These are phyloP conservation scores for Ustilago nuda DNA, from an alignment of 1,284 basidiomycete genomes.

Conservation along the genomic window DNA sequence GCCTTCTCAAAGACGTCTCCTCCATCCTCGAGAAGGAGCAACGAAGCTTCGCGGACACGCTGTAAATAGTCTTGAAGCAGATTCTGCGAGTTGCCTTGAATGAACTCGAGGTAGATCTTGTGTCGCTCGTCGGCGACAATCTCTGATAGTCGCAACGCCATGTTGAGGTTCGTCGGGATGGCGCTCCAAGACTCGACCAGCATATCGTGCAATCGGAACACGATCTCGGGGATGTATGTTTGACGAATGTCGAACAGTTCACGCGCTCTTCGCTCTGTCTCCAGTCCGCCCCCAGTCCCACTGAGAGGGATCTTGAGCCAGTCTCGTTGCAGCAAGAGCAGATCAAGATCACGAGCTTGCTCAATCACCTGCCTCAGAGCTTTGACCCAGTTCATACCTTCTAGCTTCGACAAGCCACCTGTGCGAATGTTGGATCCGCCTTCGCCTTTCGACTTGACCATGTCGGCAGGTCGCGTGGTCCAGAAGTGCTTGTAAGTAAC, in stretches of 20 bases:
- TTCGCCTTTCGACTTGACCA: slow-evolving; percentile 11
- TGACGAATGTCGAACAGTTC: slow-evolving; percentile 85
- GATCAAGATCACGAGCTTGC: slow-evolving; percentile 68
- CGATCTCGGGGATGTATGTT: slow-evolving; percentile 89
- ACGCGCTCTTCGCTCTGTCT: slow-evolving; percentile 75
- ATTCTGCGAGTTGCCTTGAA: slow-evolving; percentile 72
- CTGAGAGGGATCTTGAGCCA: slow-evolving; percentile 72
- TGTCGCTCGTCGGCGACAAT: slow-evolving; percentile 89
- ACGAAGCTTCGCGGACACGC: slow-evolving; percentile 60
- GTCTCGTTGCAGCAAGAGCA: slow-evolving; percentile 71
- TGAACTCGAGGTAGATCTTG: slow-evolving; percentile 87
- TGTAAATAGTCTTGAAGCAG: slow-evolving; percentile 61
- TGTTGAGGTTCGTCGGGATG: slow-evolving; percentile 81
- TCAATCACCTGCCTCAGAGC: slow-evolving; percentile 68
- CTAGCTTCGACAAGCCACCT: slow-evolving; percentile 47
- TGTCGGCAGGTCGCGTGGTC: slow-evolving; percentile 40
- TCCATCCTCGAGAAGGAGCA: slow-evolving; percentile 42
- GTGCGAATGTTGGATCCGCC: slow-evolving; percentile 2
- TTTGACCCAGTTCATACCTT: slow-evolving; percentile 51
- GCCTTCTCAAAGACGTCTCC: slow-evolving; percentile 51
- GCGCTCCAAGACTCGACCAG: slow-evolving; percentile 77
- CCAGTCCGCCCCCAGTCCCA: slow-evolving; percentile 19
- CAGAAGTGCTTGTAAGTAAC: slow-evolving; percentile 58
- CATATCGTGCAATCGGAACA: slow-evolving; percentile 83
- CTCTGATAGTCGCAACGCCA: slow-evolving; percentile 81